Base-by-base conservation (phyloP, 1,139 yeast genomes). In the Saccharomyces pastorianus region DNA sequence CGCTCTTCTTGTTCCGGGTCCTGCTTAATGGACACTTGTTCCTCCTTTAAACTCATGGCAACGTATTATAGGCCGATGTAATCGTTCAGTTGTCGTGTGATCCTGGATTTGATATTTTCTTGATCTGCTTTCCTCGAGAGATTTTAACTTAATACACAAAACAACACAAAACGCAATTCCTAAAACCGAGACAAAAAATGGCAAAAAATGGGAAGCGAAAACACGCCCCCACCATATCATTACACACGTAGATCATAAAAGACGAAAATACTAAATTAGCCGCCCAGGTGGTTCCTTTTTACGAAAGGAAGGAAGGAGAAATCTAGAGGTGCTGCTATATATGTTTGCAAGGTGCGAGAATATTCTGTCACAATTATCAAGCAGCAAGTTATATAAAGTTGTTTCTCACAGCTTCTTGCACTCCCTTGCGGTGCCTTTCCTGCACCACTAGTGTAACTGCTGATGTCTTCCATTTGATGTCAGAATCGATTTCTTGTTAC, bases 11-110 rank as follows among this genome's bases (percentile, higher is more conserved):
- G 44, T 17, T 38, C 44, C 7, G 44, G 44, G 25, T 56, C 59
- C 52, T 55, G 55, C 49, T 56, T 56, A 25, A 56, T 49, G 23
- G 57, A 53, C 17, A 55, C 49, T 46, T 41, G 49, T 34, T 31
- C 53, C 26, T 54, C 57, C 32, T 51, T 48, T 7, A 49, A 51
- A 25, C 56, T 48, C 59, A 56, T 56, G 7, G 46, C 50, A 13
- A 27, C n/a, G 23, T 42, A 7, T 17, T 29, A 27, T 31, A 26
- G 13, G 20, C 25, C 26, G 25, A 9, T 38, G 44, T 17, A 26
- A 4, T 20, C 20, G 23, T 17, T 34, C 11, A 17, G n/a, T 20
- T 17, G 44, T 38, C 25, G 44, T 38, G 23, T 38, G 20, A 11
- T 11, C 11, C 7, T n/a, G 20, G 44, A 38, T 38, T 20, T 20